phyloP scores from a whole-genome alignment of 306 rosid species.

The Lupinus albus region DNA sequence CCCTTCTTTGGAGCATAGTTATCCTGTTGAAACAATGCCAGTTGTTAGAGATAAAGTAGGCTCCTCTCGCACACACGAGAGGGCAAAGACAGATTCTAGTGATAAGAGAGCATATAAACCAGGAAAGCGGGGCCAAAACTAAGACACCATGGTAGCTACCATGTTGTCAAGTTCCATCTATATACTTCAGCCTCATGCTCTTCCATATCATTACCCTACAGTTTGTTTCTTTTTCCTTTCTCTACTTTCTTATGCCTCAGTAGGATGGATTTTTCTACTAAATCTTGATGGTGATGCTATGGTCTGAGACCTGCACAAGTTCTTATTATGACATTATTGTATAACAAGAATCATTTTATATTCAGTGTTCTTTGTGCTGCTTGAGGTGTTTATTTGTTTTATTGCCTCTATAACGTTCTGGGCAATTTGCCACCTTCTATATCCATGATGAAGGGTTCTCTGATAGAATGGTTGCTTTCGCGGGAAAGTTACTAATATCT shows the following conservation, averaged over 20 bases:
- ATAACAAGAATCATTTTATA: background rate
- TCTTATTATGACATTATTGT: background rate
- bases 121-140: constrained; percentile 42
- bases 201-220: background rate
- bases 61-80: constrained; percentile 41
- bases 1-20: constrained; percentile 53
- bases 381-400: background rate
- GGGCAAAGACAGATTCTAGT: constrained; percentile 34
- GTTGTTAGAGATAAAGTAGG: constrained; percentile 37
- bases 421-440: background rate
- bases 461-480: too few relatives aligned
- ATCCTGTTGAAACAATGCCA: constrained; percentile 35
- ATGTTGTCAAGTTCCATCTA: constrained; percentile 2
- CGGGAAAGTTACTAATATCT: too few relatives aligned
- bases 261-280: constrained; percentile 9
- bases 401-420: too few relatives aligned
- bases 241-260: background rate
- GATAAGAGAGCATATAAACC: constrained; percentile 33
- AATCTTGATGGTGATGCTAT: constrained; percentile 10
- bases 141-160: constrained; percentile 14
- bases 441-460: too few relatives aligned
- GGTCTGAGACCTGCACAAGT: constrained; percentile 14
- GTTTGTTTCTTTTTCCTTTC: background rate
- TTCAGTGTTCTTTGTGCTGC: background rate
- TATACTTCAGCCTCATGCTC: background rate